Evolutionary conservation across 2,329 filamentous ascomycete genomes (phyloP), one percentile per base, ranked within the genome.

Genomic region (Aurifilum marmelostoma): DNA sequence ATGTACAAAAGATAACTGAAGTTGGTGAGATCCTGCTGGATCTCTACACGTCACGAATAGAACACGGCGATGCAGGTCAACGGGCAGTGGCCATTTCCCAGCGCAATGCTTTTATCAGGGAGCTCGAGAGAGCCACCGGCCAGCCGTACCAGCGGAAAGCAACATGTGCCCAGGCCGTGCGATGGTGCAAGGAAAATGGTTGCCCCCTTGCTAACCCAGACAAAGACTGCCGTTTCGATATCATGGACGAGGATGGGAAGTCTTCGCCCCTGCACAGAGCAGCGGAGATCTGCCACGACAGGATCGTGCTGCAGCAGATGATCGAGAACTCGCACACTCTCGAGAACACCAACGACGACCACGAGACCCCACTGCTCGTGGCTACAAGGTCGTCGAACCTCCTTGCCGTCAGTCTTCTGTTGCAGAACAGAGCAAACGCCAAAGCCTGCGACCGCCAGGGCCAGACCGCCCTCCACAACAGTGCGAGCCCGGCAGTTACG

Each of bases 261-360:
- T 65, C 62, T 3, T 70, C 68, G 2, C 68, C 66, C 1, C 50
- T 70, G 11, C 68, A 70, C 37, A 37, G 34, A 14, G 68, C 68
- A 24, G 66, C 65, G 8, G 61, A 65, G 29, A 54, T 18, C 8
- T 70, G 68, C 16, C 24, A 32, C 1, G 37, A 68, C 12, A 18
- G 24, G 14, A 47, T 61, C 5, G 11, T 69, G 39, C 50, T 65
- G 12, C 41, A 61, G 61, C 68, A 70, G 62, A 68, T 70, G 61
- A 56, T 63, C n/a, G 68, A 65, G 2, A 70, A 70, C 24, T 68
- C 66, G 1, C 47, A 65, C 21, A 59, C 61, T 0, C 66, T 68
- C 0, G 68, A 70, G 32, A 41, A 60, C n/a, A 21, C 3, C 3
- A 63, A 68, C 56, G 2, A 37, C 1, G 34, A 32, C 21, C 47